These are phyloP conservation scores for Calamus simplicifolius DNA, from an alignment of 176 grass and related monocot genomes.

Conservation along the genomic window DNA sequence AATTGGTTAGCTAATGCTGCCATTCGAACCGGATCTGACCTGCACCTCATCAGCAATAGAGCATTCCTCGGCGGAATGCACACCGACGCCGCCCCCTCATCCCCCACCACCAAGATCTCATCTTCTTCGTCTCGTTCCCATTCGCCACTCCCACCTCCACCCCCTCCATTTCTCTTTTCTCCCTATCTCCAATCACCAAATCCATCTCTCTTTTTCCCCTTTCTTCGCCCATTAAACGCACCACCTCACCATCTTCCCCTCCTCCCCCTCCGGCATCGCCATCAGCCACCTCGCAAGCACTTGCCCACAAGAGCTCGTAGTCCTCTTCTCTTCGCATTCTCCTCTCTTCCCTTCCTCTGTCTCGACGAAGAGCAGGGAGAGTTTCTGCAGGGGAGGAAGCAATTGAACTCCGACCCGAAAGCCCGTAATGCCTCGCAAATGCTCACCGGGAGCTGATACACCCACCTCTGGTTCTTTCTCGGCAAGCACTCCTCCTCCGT, in stretches of 20 bases:
- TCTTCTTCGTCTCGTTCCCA: constrained; percentile 46
- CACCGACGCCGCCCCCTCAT: constrained; percentile 44
- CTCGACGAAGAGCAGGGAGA: constrained; percentile 62
- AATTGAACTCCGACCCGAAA: constrained; percentile 62
- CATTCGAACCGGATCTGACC: constrained; percentile 91
- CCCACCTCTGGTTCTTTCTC: constrained; percentile 79
- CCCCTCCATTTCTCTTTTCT: constrained; percentile 3
- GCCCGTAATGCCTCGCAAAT: constrained; percentile 88
- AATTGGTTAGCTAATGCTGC: constrained; percentile 57
- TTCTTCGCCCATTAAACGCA: constrained; percentile 33
- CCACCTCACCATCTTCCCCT: constrained; percentile 32
- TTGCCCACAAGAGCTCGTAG: constrained; percentile 54
- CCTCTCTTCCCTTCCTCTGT: constrained; percentile 21
- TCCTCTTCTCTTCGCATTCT: constrained; percentile 17
- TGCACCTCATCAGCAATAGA: constrained; percentile 84
- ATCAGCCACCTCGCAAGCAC: constrained; percentile 75
- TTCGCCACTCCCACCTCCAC: constrained; percentile 26
- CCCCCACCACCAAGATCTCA: constrained; percentile 60
- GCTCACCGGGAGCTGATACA: constrained; percentile 86
- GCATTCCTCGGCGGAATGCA: constrained; percentile 91
- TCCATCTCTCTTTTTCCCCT: constrained; percentile 40
- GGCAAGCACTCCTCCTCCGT: constrained; percentile 43
- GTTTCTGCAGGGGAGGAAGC: constrained; percentile 51
- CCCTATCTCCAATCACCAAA: constrained; percentile 41
- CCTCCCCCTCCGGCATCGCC: constrained; percentile 29